Base-by-base conservation (phyloP, 345 rosid species). In the Anastatica hierochuntica region DNA sequence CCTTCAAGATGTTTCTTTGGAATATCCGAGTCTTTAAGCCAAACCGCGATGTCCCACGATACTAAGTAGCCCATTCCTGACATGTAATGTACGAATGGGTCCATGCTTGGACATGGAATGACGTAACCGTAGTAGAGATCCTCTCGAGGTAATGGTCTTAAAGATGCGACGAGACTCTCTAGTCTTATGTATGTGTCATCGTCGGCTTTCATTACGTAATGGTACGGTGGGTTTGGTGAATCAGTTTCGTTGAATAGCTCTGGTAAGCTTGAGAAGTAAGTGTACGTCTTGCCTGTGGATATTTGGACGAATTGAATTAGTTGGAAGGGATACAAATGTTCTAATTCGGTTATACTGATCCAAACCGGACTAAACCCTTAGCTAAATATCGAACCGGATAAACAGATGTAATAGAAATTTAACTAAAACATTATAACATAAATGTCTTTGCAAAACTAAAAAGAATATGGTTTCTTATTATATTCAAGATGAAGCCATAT, bases 21-120 rank as follows among this genome's bases (percentile, higher is more conserved):
- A 8, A 86, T 76, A 3, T 84, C 84, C 0, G 89, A 86, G 9
- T 72, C 78, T 52, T 74, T 76, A 41, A 89, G 73, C 95, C 97
- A 90, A 62, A 84, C 87, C 3, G 74, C 85, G 0, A 86, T 82
- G 42, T 86, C 96, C 97, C 94, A 86, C 1, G 97, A 82, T 14
- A 84, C 72, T 65, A 84, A 58, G 53, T 83, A 90, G 1, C 94
- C 97, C 97, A 89, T 90, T 2, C 96, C 96, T 0, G 94, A 76
- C 90, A 86, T 90, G 77, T 90, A 90, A 55, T 72, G 79, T n/a
- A 70, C 77, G 50, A 86, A 90, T 8, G 97, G 95, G 52, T 90
- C 95, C 90, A 79, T 81, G 66, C 94, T 83, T 6, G 60, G 72
- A 64, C 95, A 90, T 14, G 94, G 95, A 56, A 90, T 85, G 1